phyloP scores from a whole-genome alignment of 768 basidiomycete species.

The Holtermannia corniformis region DNA sequence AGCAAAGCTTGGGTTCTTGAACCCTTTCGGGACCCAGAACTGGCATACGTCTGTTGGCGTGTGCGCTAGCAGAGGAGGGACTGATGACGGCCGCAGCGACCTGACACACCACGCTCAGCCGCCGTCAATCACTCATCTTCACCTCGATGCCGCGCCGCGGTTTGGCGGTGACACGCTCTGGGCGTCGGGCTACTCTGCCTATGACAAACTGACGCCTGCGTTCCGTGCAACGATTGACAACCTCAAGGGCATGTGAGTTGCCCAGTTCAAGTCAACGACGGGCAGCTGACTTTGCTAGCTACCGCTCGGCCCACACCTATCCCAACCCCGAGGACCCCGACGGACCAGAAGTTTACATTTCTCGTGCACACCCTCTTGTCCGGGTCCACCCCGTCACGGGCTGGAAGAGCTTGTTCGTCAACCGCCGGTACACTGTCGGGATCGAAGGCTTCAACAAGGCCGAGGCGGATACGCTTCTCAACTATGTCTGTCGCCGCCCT shows the following conservation, averaged over 20 bases:
- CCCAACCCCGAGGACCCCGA: conserved; percentile 53
- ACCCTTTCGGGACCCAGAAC: conserved; percentile 42
- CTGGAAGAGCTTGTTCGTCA: conserved; percentile 53
- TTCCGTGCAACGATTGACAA: conserved; percentile 54
- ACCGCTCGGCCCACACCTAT: no score
- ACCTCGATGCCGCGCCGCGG: conserved; percentile 30
- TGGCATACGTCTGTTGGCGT: conserved; percentile 15
- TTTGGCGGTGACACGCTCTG: conserved; percentile 46
- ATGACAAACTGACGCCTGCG: conserved; percentile 54
- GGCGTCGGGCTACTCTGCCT: conserved; percentile 51
- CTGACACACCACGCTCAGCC: no score
- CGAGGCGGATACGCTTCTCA: conserved; percentile 52
- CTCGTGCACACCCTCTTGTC: conserved; percentile 51
- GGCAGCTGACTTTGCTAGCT: conserved; percentile 4
- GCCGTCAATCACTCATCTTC: no score
- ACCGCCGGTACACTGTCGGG: conserved; percentile 42
- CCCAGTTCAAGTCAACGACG: conserved; percentile 39
- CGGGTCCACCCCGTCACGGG: conserved; percentile 55
- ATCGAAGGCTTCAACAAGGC: no score
- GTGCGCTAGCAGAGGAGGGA: conserved; percentile 3
- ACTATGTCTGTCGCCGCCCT: conserved; percentile 49
- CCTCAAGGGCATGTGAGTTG: conserved; percentile 45
- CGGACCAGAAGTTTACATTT: conserved; percentile 44
- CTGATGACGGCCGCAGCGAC: no score
- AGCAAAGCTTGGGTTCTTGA: conserved; percentile 58